phyloP scores from a whole-genome alignment of 129 eudicot genomes.

The Solidago caesia region DNA sequence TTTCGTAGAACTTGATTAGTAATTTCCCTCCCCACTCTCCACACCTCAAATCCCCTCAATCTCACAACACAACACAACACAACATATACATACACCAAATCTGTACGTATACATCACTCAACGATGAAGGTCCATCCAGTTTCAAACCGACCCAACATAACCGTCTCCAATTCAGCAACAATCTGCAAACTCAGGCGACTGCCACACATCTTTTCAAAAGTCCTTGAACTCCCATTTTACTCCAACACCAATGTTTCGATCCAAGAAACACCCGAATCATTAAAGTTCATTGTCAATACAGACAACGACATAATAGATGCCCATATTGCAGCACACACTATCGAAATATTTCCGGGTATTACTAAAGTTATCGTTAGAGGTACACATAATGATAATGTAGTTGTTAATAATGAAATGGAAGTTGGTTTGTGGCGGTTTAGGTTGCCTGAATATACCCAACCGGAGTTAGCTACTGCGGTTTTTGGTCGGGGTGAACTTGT shows the following conservation, averaged over 20 bases:
- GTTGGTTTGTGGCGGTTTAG: constrained; percentile 88
- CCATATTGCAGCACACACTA: constrained; percentile 55
- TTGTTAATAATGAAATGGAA: constrained; percentile 40
- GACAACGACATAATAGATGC: constrained; percentile 46
- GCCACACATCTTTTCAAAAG: constrained; percentile 90
- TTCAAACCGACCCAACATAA: constrained; percentile 57
- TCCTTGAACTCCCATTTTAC: constrained; percentile 80
- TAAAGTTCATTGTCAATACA: constrained; percentile 49
- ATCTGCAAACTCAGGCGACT: constrained; percentile 71
- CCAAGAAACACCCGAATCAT: constrained; percentile 56
- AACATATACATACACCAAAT: background rate
- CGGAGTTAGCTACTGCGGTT: constrained; percentile 79
- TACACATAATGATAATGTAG: constrained; percentile 26
- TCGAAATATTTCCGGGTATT: constrained; percentile 82
- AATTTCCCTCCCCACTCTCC: background rate
- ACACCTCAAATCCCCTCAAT: background rate
- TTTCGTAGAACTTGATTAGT: constrained; percentile 23
- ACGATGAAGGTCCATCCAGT: constrained; percentile 81
- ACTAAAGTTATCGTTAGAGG: constrained; percentile 60
- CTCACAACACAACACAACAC: constrained; percentile 9
- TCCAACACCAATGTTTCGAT: constrained; percentile 71
- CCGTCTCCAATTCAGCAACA: constrained; percentile 26
- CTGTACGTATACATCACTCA: too few relatives aligned
- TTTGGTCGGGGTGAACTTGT: constrained; percentile 73
- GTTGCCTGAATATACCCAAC: constrained; percentile 62